Conservation (phyloP, 2,329 filamentous ascomycete genomes). For the Botryotinia convoluta region DNA sequence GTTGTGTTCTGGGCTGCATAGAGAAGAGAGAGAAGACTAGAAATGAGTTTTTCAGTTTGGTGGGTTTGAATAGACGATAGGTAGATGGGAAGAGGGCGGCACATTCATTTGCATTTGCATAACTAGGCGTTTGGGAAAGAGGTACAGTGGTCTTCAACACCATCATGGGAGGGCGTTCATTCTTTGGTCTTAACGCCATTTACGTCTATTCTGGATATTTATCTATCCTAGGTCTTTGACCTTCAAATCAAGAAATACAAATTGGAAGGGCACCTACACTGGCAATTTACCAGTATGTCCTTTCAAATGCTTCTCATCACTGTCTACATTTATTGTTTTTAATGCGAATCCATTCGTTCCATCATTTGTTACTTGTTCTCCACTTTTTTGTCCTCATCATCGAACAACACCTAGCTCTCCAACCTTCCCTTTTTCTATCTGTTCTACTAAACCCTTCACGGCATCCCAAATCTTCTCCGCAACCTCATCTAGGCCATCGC, state of each 20-base stretch:
- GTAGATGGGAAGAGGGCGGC: not conserved
- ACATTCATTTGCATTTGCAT: slow-evolving; percentile 25
- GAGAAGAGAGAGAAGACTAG: slow-evolving; percentile 88
- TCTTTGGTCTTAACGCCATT: slow-evolving; percentile 39
- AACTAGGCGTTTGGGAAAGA: slow-evolving; percentile 28
- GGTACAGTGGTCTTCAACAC: slow-evolving; percentile 38
- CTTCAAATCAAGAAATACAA: not conserved
- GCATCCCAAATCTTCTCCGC: slow-evolving; percentile 46
- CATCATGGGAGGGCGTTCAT: slow-evolving; percentile 32
- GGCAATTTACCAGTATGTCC: not conserved
- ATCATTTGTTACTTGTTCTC: not conserved
- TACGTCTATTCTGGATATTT: slow-evolving; percentile 19
- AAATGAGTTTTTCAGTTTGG: slow-evolving; percentile 89
- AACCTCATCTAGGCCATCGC: slow-evolving; percentile 54
- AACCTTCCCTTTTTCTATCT: slow-evolving; percentile 45
- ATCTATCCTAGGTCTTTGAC: not conserved
- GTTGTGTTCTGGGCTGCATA: slow-evolving; percentile 96
- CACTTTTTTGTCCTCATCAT: not conserved
- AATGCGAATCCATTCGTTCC: not conserved
- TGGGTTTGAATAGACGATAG: slow-evolving; percentile 57
- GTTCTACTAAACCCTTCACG: slow-evolving; percentile 42
- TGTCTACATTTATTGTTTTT: not conserved
- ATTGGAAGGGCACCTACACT: not conserved
- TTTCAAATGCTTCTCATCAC: not conserved
- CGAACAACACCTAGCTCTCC: slow-evolving; percentile 13